These are phyloP conservation scores for Boechera stricta DNA, from an alignment of 345 rosid species.

Conservation along the genomic window DNA sequence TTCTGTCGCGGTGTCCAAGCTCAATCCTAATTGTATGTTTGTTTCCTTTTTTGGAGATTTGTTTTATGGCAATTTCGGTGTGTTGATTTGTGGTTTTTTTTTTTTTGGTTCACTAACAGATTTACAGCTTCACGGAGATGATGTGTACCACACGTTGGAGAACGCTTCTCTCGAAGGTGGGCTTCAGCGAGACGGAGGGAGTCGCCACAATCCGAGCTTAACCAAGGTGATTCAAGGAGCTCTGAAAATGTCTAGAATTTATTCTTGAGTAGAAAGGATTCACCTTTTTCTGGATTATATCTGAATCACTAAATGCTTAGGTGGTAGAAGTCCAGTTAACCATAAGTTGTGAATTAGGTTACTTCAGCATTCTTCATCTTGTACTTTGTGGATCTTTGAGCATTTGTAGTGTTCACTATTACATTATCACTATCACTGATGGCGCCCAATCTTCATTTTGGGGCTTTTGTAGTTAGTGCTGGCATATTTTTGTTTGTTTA, in stretches of 20 bases:
- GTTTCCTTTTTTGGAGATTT: constrained; percentile 14
- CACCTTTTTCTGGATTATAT: neutral
- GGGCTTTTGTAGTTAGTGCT: neutral
- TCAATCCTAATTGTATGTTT: constrained; percentile 67
- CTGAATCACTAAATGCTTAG: neutral
- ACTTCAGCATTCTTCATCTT: neutral
- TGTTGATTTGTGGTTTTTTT: neutral
- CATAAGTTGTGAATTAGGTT: neutral
- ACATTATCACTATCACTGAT: neutral
- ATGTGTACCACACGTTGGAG: constrained; percentile 78
- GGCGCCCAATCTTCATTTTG: neutral
- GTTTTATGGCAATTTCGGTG: neutral
- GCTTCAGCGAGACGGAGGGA: constrained; percentile 56
- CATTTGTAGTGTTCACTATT: neutral
- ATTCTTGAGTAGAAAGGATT: neutral
- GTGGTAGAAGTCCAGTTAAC: neutral
- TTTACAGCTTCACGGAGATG: constrained; percentile 88
- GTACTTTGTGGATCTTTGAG: neutral
- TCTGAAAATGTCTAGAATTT: neutral
- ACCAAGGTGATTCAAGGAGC: constrained; percentile 53
- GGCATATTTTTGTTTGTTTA: neutral
- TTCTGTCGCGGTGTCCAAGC: constrained; percentile 64
- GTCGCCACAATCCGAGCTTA: constrained; percentile 44
- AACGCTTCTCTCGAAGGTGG: constrained; percentile 54
- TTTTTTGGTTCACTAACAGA: constrained; percentile 45